Evolutionary conservation across 2,329 filamentous ascomycete genomes (phyloP).

Genomic region (Dryadomyces quercivorus): DNA sequence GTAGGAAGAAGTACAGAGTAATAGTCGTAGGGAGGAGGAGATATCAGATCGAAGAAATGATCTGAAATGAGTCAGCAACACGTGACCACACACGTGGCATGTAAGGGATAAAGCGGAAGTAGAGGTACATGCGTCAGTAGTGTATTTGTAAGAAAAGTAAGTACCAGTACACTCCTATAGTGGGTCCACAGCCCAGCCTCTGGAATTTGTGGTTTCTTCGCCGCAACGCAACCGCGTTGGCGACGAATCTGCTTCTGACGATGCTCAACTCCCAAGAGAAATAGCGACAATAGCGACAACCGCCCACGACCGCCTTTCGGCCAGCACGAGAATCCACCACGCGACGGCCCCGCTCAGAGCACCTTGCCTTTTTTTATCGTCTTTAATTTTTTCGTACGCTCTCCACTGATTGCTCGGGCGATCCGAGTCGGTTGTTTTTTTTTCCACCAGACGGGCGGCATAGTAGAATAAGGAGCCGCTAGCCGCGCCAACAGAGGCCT

Average conservation of each 20-base stretch:
- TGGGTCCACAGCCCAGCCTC: background rate
- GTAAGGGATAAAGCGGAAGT: no score
- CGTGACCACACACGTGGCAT: background rate
- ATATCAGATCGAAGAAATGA: no score
- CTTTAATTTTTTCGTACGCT: background rate
- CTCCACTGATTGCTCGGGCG: background rate
- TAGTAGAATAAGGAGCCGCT: no score
- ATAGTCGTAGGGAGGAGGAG: no score
- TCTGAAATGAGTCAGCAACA: no score
- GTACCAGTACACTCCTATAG: background rate
- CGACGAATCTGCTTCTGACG: slow-evolving; percentile 1
- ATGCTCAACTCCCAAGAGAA: slow-evolving; percentile 1
- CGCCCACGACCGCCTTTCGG: background rate
- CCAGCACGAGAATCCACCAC: background rate
- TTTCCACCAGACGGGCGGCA: no score
- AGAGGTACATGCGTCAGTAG: no score
- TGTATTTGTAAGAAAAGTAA: no score
- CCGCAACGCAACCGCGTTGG: slow-evolving; percentile 1
- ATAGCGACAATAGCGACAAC: no score
- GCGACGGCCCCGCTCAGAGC: background rate
- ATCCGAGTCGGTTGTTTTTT: background rate
- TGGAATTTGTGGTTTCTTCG: background rate
- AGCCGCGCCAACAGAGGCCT: no score
- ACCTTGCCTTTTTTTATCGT: no score
- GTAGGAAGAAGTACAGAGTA: no score